These are phyloP conservation scores for Scheffersomyces amazonensis DNA, from an alignment of 805 yeast species.

Conservation along the genomic window DNA sequence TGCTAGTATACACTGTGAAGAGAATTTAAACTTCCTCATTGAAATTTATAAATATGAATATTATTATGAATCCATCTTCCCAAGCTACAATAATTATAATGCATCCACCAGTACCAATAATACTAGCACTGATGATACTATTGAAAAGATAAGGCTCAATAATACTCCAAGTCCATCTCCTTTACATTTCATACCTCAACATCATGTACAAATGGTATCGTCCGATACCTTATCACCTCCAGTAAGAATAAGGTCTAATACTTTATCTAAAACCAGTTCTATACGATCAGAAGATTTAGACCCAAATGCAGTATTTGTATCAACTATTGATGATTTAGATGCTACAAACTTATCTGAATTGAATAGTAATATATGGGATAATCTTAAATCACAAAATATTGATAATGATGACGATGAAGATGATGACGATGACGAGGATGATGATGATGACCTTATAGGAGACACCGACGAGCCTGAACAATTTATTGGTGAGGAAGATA, in stretches of 20 bases:
- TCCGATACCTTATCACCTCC: not conserved
- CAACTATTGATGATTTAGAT: constrained; percentile 23
- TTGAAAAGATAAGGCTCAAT: constrained; percentile 4
- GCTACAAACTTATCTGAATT: constrained; percentile 1
- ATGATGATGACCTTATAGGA: not conserved
- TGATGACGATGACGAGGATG: constrained; percentile 3
- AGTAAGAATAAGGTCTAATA: not conserved
- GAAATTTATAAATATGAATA: constrained; percentile 47
- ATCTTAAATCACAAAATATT: constrained; percentile 8
- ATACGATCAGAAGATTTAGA: constrained; percentile 22
- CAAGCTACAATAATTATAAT: not conserved
- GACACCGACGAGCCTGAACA: constrained; percentile 1
- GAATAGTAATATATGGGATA: constrained; percentile 15
- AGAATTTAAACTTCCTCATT: constrained; percentile 42
- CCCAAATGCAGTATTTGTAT: constrained; percentile 16
- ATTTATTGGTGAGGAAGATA: not conserved
- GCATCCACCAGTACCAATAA: not conserved
- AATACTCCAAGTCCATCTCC: constrained; percentile 6
- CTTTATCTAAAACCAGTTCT: constrained; percentile 1
- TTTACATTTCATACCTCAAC: not conserved
- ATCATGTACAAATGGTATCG: no score
- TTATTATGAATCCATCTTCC: constrained; percentile 27
- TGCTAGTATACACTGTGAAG: constrained; percentile 39
- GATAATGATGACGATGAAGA: constrained; percentile 8
- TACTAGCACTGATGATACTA: not conserved